Conservation (phyloP, 1,139 yeast species). For the Scheffersomyces stambukii region DNA sequence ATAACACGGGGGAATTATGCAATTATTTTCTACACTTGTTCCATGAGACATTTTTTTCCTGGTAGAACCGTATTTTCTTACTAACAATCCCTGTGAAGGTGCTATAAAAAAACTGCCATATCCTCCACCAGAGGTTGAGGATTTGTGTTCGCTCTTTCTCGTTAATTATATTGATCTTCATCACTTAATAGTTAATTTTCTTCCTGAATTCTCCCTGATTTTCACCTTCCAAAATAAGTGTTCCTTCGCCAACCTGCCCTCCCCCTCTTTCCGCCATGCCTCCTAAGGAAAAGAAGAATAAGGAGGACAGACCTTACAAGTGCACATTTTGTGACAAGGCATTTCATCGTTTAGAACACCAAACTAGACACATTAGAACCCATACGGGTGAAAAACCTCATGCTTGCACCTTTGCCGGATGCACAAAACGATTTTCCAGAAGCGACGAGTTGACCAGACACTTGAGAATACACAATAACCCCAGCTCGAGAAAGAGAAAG, state of each 20-base stretch:
- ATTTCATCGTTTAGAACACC: slow-evolving; percentile 62
- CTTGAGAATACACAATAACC: slow-evolving; percentile 58
- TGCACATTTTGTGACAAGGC: slow-evolving; percentile 62
- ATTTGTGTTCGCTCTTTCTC: not conserved
- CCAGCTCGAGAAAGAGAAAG: slow-evolving; percentile 37
- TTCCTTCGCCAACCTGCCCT: too few species aligned
- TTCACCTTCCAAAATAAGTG: too few species aligned
- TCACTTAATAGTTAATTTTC: slow-evolving; percentile 1
- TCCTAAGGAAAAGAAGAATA: slow-evolving; percentile 16
- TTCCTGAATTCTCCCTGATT: slow-evolving; percentile 1
- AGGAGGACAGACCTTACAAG: slow-evolving; percentile 43
- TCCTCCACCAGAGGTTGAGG: too few species aligned
- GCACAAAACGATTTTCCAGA: slow-evolving; percentile 62
- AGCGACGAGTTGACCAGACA: slow-evolving; percentile 70
- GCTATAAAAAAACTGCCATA: too few species aligned
- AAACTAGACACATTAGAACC: slow-evolving; percentile 66
- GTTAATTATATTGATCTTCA: not conserved
- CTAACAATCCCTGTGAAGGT: too few species aligned
- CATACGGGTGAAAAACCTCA: slow-evolving; percentile 78
- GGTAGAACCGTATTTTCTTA: too few species aligned
- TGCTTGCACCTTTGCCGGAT: slow-evolving; percentile 64
- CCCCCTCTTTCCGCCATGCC: slow-evolving; percentile 10
- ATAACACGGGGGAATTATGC: too few species aligned
- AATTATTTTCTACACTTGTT: too few species aligned
- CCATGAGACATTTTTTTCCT: too few species aligned